Evolutionary conservation across 768 basidiomycete genomes (phyloP).

Genomic region (Phaeotremella skinneri): DNA sequence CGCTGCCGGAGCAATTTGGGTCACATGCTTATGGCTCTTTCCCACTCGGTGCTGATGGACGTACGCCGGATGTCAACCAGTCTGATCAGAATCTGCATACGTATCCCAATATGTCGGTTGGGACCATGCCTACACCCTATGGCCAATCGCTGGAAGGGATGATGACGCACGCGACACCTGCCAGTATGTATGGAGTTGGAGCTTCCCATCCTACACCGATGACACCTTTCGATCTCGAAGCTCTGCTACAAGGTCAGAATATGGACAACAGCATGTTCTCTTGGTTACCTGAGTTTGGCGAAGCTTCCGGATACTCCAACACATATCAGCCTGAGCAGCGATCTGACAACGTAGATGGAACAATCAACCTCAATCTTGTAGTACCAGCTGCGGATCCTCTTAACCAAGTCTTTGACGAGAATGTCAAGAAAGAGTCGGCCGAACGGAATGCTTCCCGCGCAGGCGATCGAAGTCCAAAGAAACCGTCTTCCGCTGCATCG

Average conservation of each 20-base stretch:
- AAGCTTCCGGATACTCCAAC: slow-evolving; percentile 3
- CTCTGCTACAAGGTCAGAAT: slow-evolving; percentile 29
- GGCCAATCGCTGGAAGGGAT: background rate
- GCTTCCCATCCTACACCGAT: slow-evolving; percentile 3
- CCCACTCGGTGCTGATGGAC: no score
- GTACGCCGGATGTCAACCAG: no score
- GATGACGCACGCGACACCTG: background rate
- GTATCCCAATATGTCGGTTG: no score
- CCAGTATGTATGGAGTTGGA: background rate
- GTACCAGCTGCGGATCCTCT: background rate
- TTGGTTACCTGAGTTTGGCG: slow-evolving; percentile 38
- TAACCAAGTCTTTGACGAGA: background rate
- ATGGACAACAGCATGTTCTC: slow-evolving; percentile 33
- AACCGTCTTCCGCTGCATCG: background rate
- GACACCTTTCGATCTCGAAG: slow-evolving; percentile 41
- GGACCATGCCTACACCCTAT: background rate
- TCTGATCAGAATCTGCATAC: no score
- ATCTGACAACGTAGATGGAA: background rate
- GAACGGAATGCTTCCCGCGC: background rate
- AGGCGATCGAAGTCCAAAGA: background rate
- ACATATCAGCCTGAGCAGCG: background rate
- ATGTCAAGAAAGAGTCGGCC: background rate
- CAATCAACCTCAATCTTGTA: background rate
- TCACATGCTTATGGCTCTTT: no score
- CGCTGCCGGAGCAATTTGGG: no score